A percentile compares a stretch with the other conserved stretches of the same genome.
Conservation (phyloP, 2,329 filamentous ascomycete species). For the Pezicula radicicola region DNA sequence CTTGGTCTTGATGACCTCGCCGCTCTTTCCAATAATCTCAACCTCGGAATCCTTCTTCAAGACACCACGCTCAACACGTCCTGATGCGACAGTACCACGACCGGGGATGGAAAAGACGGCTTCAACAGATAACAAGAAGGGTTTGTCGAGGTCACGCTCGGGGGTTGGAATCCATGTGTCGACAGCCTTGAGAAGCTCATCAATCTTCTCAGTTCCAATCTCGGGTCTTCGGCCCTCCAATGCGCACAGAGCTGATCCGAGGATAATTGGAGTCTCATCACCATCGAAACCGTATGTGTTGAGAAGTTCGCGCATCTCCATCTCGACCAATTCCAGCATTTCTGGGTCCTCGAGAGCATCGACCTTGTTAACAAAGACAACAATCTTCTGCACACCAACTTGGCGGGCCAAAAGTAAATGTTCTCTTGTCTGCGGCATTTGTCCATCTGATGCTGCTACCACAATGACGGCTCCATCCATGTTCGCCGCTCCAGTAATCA, state of each 20-base stretch:
- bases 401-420: conserved; percentile 96
- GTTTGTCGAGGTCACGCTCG: conserved; percentile 91
- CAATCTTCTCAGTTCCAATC: conserved; percentile 83
- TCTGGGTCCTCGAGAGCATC: conserved; percentile 96
- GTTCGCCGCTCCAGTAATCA: conserved; percentile 99
- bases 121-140: conserved; percentile 98
- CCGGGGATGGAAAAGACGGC: conserved; percentile 87
- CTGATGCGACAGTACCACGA: conserved; percentile 94
- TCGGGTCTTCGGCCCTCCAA: conserved; percentile 84
- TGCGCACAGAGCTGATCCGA: conserved; percentile 94
- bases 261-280: conserved; percentile 94
- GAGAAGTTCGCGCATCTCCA: conserved; percentile 99
- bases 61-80: conserved; percentile 92
- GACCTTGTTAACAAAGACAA: conserved; percentile 99
- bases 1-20: conserved; percentile 89
- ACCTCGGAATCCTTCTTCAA: conserved; percentile 94
- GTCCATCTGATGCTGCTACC: conserved; percentile 95
- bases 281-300: conserved; percentile 93
- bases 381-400: conserved; percentile 96
- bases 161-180: conserved; percentile 97
- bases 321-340: conserved; percentile 99
- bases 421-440: conserved; percentile 99
- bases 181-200: conserved; percentile 85
- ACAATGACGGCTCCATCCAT: conserved; percentile 99
- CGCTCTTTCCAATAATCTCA: conserved; percentile 87